Evolutionary conservation across 2,329 filamentous ascomycete species (phyloP).

Genomic region (Onygena corvina): DNA sequence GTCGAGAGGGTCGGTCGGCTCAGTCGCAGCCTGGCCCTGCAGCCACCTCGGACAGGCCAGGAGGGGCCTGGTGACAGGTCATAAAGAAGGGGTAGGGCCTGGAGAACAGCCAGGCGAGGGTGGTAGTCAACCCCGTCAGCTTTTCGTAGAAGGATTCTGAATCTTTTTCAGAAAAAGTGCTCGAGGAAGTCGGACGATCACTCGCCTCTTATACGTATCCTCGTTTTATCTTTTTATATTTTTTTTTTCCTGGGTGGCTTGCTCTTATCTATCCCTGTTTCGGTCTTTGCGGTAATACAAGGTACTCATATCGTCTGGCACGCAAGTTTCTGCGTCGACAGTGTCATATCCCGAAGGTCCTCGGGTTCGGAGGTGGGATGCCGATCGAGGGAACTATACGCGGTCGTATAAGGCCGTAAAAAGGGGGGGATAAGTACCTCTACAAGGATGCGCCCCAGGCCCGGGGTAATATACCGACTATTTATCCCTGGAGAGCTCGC

Average conservation of each 20-base stretch:
- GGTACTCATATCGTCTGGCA: not conserved
- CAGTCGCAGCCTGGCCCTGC: not conserved
- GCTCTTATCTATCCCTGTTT: constrained; percentile 1
- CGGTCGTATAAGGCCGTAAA: not conserved
- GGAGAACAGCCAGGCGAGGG: no score
- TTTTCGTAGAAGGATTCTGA: no score
- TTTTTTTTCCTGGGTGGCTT: constrained; percentile 4
- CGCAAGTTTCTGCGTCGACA: not conserved
- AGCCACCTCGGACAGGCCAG: not conserved
- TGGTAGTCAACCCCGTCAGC: no score
- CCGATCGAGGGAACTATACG: no score
- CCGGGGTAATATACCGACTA: no score
- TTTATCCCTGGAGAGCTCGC: not conserved
- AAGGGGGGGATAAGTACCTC: not conserved
- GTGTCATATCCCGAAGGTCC: not conserved
- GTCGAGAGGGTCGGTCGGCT: no score
- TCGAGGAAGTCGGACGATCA: constrained; percentile 4
- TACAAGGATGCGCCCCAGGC: not conserved
- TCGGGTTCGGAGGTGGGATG: not conserved
- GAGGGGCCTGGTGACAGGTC: not conserved
- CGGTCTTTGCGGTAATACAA: not conserved
- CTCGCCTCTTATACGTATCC: constrained; percentile 4
- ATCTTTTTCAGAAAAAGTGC: not conserved
- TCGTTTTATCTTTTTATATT: not conserved
- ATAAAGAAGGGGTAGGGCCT: not conserved